Evolutionary conservation across 495 filamentous ascomycete species (phyloP).

Genomic region (Pyrenula aspistea): DNA sequence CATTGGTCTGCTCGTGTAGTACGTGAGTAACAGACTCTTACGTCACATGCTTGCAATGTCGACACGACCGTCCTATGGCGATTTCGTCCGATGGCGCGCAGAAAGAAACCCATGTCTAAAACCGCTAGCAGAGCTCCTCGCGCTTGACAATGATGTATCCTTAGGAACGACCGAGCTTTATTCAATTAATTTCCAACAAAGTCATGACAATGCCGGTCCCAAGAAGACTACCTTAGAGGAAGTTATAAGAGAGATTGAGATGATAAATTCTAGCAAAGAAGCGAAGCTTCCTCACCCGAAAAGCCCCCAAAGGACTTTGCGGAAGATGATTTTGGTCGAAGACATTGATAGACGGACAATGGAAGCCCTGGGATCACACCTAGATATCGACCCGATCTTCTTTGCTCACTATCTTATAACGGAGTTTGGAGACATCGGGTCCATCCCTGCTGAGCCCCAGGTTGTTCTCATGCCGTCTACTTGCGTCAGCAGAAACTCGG

Average conservation of each 20-base stretch:
- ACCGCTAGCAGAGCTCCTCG: background rate
- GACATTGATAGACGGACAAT: background rate
- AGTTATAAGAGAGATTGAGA: background rate
- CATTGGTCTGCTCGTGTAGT: background rate
- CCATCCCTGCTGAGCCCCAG: background rate
- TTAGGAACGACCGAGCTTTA: background rate
- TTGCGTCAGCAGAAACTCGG: background rate
- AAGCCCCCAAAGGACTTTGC: background rate
- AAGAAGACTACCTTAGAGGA: background rate
- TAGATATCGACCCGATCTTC: background rate
- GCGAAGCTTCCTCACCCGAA: background rate
- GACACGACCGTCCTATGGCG: background rate
- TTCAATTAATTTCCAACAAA: background rate
- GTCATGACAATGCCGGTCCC: background rate
- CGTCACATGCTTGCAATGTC: background rate
- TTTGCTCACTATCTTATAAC: background rate
- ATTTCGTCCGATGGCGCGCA: background rate
- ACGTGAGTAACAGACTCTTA: background rate
- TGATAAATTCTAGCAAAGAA: background rate
- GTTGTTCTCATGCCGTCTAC: background rate
- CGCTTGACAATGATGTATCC: background rate
- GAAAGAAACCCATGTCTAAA: background rate
- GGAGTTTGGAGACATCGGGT: background rate
- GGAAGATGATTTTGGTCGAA: background rate
- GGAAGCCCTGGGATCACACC: background rate